These are phyloP conservation scores for Geranium incanum DNA, from an alignment of 441 rosid species.

Conservation along the genomic window DNA sequence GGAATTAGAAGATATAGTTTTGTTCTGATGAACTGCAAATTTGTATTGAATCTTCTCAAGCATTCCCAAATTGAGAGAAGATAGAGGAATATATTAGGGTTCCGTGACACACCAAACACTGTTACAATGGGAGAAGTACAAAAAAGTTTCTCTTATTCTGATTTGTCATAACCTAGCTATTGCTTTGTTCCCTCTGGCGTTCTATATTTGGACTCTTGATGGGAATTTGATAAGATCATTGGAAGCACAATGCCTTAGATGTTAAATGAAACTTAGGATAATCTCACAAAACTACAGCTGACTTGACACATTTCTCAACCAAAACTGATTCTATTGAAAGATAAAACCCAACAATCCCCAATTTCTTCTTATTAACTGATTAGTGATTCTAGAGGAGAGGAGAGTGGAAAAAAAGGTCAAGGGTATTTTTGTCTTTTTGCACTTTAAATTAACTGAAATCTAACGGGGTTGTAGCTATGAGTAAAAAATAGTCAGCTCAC, in stretches of 20 bases:
- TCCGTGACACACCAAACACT: neutral
- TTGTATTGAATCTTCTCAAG: neutral
- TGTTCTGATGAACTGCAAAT: neutral
- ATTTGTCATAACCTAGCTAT: neutral
- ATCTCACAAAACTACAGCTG: too few species aligned
- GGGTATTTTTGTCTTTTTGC: too few species aligned
- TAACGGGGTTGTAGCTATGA: too few species aligned
- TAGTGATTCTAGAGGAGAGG: too few species aligned
- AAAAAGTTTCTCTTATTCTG: neutral
- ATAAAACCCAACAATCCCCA: too few species aligned
- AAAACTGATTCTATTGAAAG: too few species aligned
- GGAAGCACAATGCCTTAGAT: neutral
- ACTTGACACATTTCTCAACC: too few species aligned
- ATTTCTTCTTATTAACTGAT: too few species aligned
- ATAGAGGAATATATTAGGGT: neutral
- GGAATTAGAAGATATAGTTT: neutral
- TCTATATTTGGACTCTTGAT: neutral
- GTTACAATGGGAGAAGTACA: neutral
- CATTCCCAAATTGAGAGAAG: neutral
- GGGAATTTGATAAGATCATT: neutral
- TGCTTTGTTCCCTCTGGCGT: neutral
- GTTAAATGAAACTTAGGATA: neutral
- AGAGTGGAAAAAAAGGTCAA: too few species aligned
- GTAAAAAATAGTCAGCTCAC: too few species aligned
- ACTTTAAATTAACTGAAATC: too few species aligned